These are phyloP conservation scores for Solanum pimpinellifolium DNA, from an alignment of 257 asterid genomes.

Conservation along the genomic window DNA sequence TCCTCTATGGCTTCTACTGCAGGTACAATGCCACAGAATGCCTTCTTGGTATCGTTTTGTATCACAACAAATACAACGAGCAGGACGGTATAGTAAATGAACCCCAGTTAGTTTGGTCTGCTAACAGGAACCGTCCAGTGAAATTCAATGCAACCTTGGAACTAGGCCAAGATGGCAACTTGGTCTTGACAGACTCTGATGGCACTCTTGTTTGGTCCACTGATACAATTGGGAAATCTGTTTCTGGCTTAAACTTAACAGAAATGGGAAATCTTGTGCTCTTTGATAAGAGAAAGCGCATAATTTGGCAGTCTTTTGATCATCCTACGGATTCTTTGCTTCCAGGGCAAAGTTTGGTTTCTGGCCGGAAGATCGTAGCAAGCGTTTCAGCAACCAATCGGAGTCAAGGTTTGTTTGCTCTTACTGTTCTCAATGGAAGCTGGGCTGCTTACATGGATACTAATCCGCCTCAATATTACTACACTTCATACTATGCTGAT, in stretches of 20 bases:
- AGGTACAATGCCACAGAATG: background rate
- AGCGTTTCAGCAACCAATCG: background rate
- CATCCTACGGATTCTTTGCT: background rate
- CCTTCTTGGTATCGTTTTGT: background rate
- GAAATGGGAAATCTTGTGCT: background rate
- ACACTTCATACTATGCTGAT: rapidly evolving
- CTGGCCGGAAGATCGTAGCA: background rate
- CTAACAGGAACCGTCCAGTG: background rate
- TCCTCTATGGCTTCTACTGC: background rate
- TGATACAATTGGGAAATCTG: background rate
- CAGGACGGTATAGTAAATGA: background rate
- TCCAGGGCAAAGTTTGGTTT: background rate
- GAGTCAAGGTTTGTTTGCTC: background rate
- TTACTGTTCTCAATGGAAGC: background rate
- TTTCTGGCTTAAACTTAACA: background rate
- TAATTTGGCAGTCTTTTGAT: conserved; percentile 8
- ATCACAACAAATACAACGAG: background rate
- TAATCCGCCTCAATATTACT: background rate
- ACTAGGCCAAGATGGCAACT: background rate
- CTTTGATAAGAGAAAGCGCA: background rate
- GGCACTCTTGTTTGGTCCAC: conserved; percentile 2
- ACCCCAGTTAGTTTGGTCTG: background rate
- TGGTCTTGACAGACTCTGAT: background rate
- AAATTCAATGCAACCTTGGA: background rate
- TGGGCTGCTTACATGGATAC: background rate